A percentile compares a stretch with the other conserved stretches of the same genome.
These are phyloP conservation scores for Williopsis jadinii DNA, from an alignment of 1,139 yeast species.

Conservation along the genomic window DNA sequence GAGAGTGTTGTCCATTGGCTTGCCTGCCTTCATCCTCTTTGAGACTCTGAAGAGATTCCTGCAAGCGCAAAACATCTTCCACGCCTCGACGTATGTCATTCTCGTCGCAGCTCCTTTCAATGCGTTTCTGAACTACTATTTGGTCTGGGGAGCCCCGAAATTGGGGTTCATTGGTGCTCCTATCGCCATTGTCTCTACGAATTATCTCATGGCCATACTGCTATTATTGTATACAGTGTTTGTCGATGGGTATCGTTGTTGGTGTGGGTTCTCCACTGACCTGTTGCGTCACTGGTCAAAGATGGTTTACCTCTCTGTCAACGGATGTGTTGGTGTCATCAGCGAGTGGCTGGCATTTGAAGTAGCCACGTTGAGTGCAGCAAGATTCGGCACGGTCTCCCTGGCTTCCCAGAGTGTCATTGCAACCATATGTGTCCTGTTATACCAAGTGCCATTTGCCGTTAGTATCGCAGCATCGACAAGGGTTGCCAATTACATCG, in stretches of 20 bases:
- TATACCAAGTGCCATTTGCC: conserved; percentile 72
- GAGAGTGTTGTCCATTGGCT: conserved; percentile 46
- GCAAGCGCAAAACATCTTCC: conserved; percentile 75
- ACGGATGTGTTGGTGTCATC: conserved; percentile 60
- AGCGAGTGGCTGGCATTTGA: conserved; percentile 70
- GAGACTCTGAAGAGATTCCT: conserved; percentile 68
- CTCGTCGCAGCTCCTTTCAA: conserved; percentile 67
- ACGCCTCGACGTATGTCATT: conserved; percentile 68
- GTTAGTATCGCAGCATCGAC: conserved; percentile 70
- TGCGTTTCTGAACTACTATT: conserved; percentile 50
- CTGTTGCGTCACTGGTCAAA: conserved; percentile 44
- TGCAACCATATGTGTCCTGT: conserved; percentile 58
- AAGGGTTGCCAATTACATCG: conserved; percentile 71
- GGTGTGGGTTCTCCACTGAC: conserved; percentile 40
- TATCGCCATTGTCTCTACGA: conserved; percentile 60
- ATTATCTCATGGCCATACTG: conserved; percentile 57
- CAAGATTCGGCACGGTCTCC: conserved; percentile 56
- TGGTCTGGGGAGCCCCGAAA: conserved; percentile 61
- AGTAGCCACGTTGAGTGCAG: conserved; percentile 52
- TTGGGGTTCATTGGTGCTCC: conserved; percentile 76
- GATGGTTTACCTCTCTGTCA: conserved; percentile 46
- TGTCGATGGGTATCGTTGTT: conserved; percentile 50
- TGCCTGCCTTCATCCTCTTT: conserved; percentile 67
- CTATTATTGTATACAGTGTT: conserved; percentile 39
- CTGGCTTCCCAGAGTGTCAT: conserved; percentile 72